Conservation (phyloP, 1,284 basidiomycete species). For the Ustilago hordei region DNA sequence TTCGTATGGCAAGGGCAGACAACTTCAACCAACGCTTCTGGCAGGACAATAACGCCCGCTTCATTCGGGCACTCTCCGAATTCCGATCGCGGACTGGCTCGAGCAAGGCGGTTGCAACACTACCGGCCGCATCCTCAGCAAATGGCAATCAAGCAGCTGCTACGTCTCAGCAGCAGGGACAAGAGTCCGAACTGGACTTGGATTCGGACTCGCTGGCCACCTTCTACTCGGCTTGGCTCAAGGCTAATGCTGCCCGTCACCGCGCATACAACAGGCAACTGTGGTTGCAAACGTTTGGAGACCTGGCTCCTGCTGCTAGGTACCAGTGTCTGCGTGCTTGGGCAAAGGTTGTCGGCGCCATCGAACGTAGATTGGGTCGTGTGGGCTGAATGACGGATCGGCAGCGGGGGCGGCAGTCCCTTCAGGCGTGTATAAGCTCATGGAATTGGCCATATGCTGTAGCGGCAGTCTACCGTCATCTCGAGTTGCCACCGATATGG, state of each 20-base stretch:
- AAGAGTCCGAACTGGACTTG: constrained; percentile 33
- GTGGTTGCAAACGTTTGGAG: constrained; percentile 55
- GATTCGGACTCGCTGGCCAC: constrained; percentile 53
- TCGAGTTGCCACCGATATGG: neutral
- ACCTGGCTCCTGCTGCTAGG: constrained; percentile 47
- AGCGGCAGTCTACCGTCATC: constrained; percentile 19
- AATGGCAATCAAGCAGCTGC: neutral
- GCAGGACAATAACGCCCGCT: constrained; percentile 66
- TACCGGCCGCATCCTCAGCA: neutral
- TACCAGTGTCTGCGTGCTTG: constrained; percentile 41
- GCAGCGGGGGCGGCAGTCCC: neutral
- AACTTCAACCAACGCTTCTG: constrained; percentile 68
- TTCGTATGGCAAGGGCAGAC: constrained; percentile 57
- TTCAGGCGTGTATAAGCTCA: neutral
- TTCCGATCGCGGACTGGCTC: constrained; percentile 40
- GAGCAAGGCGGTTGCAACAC: constrained; percentile 43
- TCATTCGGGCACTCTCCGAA: constrained; percentile 54
- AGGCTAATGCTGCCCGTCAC: constrained; percentile 55
- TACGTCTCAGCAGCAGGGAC: neutral
- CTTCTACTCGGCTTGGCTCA: constrained; percentile 66
- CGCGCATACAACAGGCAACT: constrained; percentile 63
- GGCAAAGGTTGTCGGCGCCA: constrained; percentile 36
- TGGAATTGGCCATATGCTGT: neutral
- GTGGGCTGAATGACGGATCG: constrained; percentile 5
- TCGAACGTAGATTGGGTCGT: constrained; percentile 27